These are phyloP conservation scores for Torulaspora delbrueckii DNA, from an alignment of 805 yeast species.

Conservation along the genomic window DNA sequence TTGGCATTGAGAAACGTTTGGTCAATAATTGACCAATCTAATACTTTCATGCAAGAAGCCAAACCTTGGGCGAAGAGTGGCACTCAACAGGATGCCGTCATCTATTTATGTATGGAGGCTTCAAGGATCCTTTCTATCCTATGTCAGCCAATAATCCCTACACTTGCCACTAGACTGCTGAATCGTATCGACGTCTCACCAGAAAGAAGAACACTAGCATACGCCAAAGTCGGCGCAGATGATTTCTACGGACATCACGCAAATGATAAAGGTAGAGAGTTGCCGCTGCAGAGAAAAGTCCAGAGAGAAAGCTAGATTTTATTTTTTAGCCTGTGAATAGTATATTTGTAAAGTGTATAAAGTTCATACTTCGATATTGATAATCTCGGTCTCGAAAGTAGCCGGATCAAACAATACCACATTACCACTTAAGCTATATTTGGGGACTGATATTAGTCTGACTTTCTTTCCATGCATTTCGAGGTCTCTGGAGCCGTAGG, in stretches of 20 bases:
- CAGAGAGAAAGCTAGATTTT: conserved; percentile 1
- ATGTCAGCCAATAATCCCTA: conserved; percentile 70
- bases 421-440: conserved; percentile 60
- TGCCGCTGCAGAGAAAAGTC: conserved; percentile 40
- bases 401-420: conserved; percentile 56
- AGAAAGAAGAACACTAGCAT: conserved; percentile 40
- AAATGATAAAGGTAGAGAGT: conserved; percentile 46
- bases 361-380: conserved; percentile 33
- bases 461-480: conserved; percentile 40
- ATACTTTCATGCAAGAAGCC: conserved; percentile 58
- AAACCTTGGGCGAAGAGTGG: conserved; percentile 66
- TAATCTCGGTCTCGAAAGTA: conserved; percentile 50
- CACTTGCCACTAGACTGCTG: conserved; percentile 49
- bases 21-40: conserved; percentile 54
- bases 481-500: conserved; percentile 45
- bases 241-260: conserved; percentile 53
- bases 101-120: conserved; percentile 65
- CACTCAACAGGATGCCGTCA: conserved; percentile 46
- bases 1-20: conserved; percentile 56
- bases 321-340: not conserved
- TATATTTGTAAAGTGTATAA: not conserved
- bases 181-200: conserved; percentile 55
- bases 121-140: conserved; percentile 63
- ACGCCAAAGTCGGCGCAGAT: conserved; percentile 55
- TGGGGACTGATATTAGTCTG: conserved; percentile 63